Base-by-base conservation (phyloP, 2,329 filamentous ascomycete genomes). In the Fusarium circinatum region DNA sequence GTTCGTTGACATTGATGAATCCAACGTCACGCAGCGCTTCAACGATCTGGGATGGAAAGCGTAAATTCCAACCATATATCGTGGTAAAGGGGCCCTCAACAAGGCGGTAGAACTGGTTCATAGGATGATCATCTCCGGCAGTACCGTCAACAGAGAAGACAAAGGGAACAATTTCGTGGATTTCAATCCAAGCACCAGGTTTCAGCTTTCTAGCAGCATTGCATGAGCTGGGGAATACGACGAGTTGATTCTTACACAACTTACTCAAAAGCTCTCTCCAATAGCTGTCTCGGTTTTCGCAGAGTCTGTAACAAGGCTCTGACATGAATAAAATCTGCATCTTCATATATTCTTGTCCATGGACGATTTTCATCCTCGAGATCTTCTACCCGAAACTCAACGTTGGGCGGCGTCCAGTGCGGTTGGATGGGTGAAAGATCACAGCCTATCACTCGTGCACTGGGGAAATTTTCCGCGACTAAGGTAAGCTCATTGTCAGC, bases 281-380 rank as follows among this genome's bases (percentile, higher is more conserved):
- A 79, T 52, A 91, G 79, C 28, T 80, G 80, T 8, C 82, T 82
- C 79, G 88, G 89, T 75, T 90, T 82, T 20, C 83, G 80, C 49
- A 91, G 84, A 36, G 85, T 86, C 28, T 85, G 85, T 11, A 85
- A 82, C 77, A 91, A 82, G 28, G 87, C 84, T 52, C 89, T 83
- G 28, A 85, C 79, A 75, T 90, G 88, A 49, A 91, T 86, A 64
- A 87, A 85, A 75, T 90, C 88, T 71, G 89, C 78, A 48, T 79
- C 74, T 30, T 68, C 65, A 57, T 84, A 84, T 22, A 82, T 81
- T 32, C 68, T 81, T 7, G 80, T 81, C 81, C 81, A 82, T 13
- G 78, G 78, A 13, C 79, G 80, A 62, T 76, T 78, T 28, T 82
- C 79, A 61, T 82, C 81, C 61, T 83, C 81, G 15, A 83, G 75